These are phyloP conservation scores for Peronosclerospora sorghi DNA, from an alignment of 352 stramenopile species.

Conservation along the genomic window DNA sequence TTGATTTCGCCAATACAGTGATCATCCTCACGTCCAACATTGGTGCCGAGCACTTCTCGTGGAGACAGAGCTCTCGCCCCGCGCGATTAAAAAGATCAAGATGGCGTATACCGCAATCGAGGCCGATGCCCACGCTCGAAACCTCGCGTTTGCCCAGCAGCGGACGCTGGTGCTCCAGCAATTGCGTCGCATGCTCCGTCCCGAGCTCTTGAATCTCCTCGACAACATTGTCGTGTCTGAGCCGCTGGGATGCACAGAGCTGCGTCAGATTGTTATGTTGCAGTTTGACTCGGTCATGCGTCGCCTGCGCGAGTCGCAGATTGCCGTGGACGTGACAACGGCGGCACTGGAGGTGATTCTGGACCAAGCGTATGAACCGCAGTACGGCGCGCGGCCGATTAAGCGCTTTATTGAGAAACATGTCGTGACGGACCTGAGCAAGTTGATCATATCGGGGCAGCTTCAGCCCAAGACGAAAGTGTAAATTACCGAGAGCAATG, in stretches of 20 bases:
- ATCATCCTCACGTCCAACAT: constrained; percentile 98
- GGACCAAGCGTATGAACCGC: constrained; percentile 86
- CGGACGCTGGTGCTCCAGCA: constrained; percentile 79
- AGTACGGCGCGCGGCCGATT: constrained; percentile 92
- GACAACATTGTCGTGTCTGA: constrained; percentile 96
- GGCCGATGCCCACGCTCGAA: constrained; percentile 17
- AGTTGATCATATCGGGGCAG: constrained; percentile 46
- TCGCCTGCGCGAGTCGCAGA: constrained; percentile 57
- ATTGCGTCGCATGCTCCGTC: constrained; percentile 83
- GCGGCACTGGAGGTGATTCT: too few relatives aligned
- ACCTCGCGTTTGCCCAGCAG: constrained; percentile 34
- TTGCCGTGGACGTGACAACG: constrained; percentile 64
- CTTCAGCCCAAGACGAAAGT: constrained; percentile 60
- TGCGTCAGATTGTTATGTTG: constrained; percentile 89
- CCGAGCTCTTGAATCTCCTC: constrained; percentile 95
- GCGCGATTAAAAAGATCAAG: constrained; percentile 53
- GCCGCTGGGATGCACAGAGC: constrained; percentile 76
- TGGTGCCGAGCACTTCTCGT: constrained; percentile 87
- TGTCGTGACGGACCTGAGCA: constrained; percentile 85
- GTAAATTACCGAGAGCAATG: constrained; percentile 31
- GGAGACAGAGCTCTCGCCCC: constrained; percentile 36
- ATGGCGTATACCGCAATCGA: constrained; percentile 20
- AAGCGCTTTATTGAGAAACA: constrained; percentile 93
- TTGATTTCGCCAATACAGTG: constrained; percentile 96
- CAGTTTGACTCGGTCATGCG: constrained; percentile 86